Conservation (phyloP, 768 basidiomycete species). For the Tricholoma furcatifolium region DNA sequence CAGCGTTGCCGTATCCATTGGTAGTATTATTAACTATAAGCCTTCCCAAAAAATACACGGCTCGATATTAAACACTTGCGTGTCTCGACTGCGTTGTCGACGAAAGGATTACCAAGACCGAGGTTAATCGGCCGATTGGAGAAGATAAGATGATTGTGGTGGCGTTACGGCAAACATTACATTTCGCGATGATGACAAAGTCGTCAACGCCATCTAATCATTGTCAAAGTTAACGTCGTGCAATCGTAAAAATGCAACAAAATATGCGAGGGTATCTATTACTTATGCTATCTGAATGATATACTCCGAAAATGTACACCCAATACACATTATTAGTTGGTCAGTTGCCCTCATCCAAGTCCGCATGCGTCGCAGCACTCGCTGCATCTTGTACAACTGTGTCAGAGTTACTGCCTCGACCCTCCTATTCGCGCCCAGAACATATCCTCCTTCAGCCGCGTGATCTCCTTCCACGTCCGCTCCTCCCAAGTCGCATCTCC, state of each 20-base stretch:
- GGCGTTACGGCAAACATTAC: too few relatives aligned
- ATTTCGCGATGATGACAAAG: background rate
- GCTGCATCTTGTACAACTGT: background rate
- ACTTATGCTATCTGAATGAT: conserved; percentile 1
- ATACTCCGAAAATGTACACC: conserved; percentile 6
- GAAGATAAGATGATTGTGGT: background rate
- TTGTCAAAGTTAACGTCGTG: background rate
- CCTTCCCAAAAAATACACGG: background rate
- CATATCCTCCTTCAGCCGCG: conserved; percentile 76
- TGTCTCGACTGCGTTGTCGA: too few relatives aligned
- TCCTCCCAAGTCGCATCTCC: conserved; percentile 83
- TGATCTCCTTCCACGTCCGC: conserved; percentile 78
- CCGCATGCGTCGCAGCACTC: background rate
- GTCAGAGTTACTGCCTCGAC: conserved; percentile 21
- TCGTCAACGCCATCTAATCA: background rate
- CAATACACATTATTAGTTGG: background rate
- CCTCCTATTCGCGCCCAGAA: conserved; percentile 82
- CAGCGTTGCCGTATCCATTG: conserved; percentile 17
- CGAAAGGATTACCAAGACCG: background rate
- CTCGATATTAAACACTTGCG: background rate
- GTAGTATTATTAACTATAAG: background rate
- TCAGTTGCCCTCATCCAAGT: background rate
- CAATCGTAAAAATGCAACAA: background rate
- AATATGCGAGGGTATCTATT: conserved; percentile 7
- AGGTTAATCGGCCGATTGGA: background rate